Evolutionary conservation across 805 yeast species (phyloP).

Genomic region (Maudiozyma pseudohumilis): DNA sequence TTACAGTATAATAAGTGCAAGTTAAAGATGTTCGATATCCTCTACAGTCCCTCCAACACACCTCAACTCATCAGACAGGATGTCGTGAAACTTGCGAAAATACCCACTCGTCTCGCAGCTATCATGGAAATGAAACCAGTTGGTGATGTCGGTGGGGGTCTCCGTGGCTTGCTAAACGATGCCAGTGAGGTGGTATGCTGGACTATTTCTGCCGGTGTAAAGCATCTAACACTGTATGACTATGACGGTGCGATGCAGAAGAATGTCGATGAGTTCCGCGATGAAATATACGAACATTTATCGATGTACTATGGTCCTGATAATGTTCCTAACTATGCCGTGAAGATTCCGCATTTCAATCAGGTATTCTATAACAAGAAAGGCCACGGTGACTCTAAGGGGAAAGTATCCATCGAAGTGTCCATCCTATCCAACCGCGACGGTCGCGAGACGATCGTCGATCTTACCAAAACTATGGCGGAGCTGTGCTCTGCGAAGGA

Average conservation of each 20-base stretch:
- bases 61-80: conserved; percentile 85
- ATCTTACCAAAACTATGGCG: conserved; percentile 76
- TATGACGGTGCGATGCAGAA: conserved; percentile 57
- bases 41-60: conserved; percentile 62
- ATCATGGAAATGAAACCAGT: conserved; percentile 65
- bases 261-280: conserved; percentile 45
- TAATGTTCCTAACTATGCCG: conserved; percentile 49
- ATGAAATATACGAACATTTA: conserved; percentile 48
- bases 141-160: conserved; percentile 83
- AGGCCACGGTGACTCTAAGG: conserved; percentile 24
- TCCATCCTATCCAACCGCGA: conserved; percentile 63
- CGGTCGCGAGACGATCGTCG: conserved; percentile 85
- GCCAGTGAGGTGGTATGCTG: conserved; percentile 74
- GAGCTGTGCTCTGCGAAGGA: conserved; percentile 57
- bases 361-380: conserved; percentile 31
- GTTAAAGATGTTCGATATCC: conserved; percentile 48
- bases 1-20: conserved; percentile 42
- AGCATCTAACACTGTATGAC: conserved; percentile 66
- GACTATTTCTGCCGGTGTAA: conserved; percentile 84
- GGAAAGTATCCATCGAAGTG: conserved; percentile 47
- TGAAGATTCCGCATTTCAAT: conserved; percentile 62
- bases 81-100: conserved; percentile 57
- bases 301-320: conserved; percentile 65
- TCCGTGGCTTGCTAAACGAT: conserved; percentile 69
- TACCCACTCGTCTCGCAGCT: conserved; percentile 69